Base-by-base conservation (phyloP, 148 eudicot species). In the Silene conica region DNA sequence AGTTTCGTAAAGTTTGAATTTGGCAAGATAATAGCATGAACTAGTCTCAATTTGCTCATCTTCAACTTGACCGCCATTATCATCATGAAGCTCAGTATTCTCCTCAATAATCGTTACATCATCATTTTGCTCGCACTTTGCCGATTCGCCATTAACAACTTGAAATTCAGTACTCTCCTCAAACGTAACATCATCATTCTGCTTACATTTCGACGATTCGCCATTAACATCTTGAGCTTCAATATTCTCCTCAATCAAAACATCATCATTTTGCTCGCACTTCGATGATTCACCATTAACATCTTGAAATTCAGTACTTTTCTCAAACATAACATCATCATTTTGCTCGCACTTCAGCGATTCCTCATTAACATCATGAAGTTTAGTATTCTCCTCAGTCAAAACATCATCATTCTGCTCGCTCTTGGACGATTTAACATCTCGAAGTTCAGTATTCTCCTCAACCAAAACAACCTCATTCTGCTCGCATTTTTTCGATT, bases 1-100 rank as follows among this genome's bases (percentile, higher is more conserved):
- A 78, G 98, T 93, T 79, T 93, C 97, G 38, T 89, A 93, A 31
- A 93, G 95, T 81, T 85, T 88, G 84, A 89, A 93, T 79, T 93
- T 89, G 38, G 82, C 82, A 77, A 93, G 79, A 78, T 78, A 78
- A 80, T 78, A 82, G 6, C 70, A 21, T 72, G 75, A n/a, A 69
- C 65, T 70, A 28, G 78, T n/a, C 52, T 80, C 82, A 54, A 48
- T 31, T 73, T 73, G 81, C 54, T 70, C 77, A 23, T 82, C 88
- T 43, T 74, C 81, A 38, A 74, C 76, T 18, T 2, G 34, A 1
- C 18, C 72, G 28, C 18, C 72, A 41, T 65, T 65, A 18, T 6
- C 22, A 34, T 31, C 48, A 0, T 38, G 43, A 5, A 38, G 3
- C 1, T 3, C 68, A 64, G 15, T 34, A 19, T 19, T 48, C 8